A percentile compares a stretch with the other conserved stretches of the same genome.
These are phyloP conservation scores for Erythrobasidium yunnanense DNA, from an alignment of 768 basidiomycete species.

Conservation along the genomic window DNA sequence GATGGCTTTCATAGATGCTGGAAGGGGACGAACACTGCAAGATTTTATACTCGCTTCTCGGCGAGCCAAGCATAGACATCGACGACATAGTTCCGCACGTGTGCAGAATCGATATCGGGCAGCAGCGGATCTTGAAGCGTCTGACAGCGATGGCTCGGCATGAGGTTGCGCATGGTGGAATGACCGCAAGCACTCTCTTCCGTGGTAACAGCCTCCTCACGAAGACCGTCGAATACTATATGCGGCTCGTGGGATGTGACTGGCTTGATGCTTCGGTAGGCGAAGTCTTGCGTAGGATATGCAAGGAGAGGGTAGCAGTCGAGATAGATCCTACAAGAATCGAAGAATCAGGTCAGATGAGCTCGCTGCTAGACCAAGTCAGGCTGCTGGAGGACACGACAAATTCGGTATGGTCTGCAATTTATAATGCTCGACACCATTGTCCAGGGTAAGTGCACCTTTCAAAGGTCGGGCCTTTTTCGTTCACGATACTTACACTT, in stretches of 20 bases:
- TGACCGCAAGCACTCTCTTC: slow-evolving; percentile 49
- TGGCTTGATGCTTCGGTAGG: slow-evolving; percentile 76
- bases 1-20: slow-evolving; percentile 43
- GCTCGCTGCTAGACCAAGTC: slow-evolving; percentile 54
- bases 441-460: slow-evolving; percentile 47
- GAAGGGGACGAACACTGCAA: slow-evolving; percentile 31
- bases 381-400: slow-evolving; percentile 67
- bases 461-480: not conserved
- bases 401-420: slow-evolving; percentile 66
- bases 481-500: not conserved
- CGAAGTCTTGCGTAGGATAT: slow-evolving; percentile 56
- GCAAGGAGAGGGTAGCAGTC: slow-evolving; percentile 61
- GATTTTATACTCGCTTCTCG: slow-evolving; percentile 58
- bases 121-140: slow-evolving; percentile 53
- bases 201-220: slow-evolving; percentile 53
- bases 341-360: slow-evolving; percentile 11
- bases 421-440: slow-evolving; percentile 59
- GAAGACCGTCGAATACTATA: slow-evolving; percentile 62
- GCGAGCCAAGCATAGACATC: slow-evolving; percentile 56
- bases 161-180: slow-evolving; percentile 60
- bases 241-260: slow-evolving; percentile 66
- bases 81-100: slow-evolving; percentile 51
- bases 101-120: slow-evolving; percentile 48
- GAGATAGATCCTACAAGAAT: slow-evolving; percentile 66
- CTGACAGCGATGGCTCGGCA: slow-evolving; percentile 58